Evolutionary conservation across 805 yeast species (phyloP), one percentile per base, ranked within the genome.

Genomic region (Komagataella phaffii): DNA sequence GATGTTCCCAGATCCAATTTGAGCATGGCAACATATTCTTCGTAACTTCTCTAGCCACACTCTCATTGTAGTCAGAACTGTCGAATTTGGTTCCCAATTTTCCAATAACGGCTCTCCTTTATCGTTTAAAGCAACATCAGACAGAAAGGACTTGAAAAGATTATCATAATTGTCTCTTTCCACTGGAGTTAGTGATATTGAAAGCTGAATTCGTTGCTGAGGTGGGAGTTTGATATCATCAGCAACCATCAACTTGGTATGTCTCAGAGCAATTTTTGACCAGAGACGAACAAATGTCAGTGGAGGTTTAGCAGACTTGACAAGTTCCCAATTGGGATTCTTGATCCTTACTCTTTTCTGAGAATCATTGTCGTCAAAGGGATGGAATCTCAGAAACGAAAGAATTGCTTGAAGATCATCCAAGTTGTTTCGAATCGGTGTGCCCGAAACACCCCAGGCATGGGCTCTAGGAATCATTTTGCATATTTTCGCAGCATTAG

Each of bases 371-470:
- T 70, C 69, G 50, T 70, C 70, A 56, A 88, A 85, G 0, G 98
- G 99, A 44, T 71, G 68, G 14, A 80, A 62, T 55, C 82, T 72
- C 54, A 89, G 64, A 59, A 88, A 91, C 12, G 79, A 74, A 40
- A 90, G 61, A 4, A 88, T 72, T 0, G 95, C 84, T 47, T 76
- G 79, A 49, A 90, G 70, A 64, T 91, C 96, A 36, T 72, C 63
- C 46, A 85, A 65, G 45, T 79, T 74, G 55, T 76, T 77, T 56
- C 82, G 80, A 14, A 89, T 83, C 0, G 97, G 95, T 0, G 99
- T 93, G 6, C 99, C 99, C 1, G 96, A 87, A 0, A 90, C 96
- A 14, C 96, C 97, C 98, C 98, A 93, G 0, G 96, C 81, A 66
- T 93, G 97, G 48, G 80, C 77, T 50, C 96, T 72, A 3, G 96